Evolutionary conservation across 345 rosid genomes (phyloP).

Genomic region (Murraya koenigii): DNA sequence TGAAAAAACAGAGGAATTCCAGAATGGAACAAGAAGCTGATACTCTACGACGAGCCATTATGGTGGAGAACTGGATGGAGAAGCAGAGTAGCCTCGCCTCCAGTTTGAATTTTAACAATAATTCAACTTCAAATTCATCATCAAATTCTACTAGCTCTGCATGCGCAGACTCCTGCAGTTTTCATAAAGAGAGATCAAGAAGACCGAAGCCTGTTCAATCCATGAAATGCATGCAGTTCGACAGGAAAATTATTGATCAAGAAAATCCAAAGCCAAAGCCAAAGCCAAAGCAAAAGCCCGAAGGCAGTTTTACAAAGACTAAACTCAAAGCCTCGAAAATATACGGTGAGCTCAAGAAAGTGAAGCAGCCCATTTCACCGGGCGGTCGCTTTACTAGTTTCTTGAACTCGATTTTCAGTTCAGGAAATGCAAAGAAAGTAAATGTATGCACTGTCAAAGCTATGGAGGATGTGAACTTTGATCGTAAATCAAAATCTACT

Average conservation of each 20-base stretch:
- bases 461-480: constrained; percentile 58
- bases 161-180: constrained; percentile 1
- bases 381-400: constrained; percentile 67
- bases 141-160: constrained; percentile 44
- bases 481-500: constrained; percentile 44
- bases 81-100: constrained; percentile 27
- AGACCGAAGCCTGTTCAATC: constrained; percentile 3
- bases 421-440: constrained; percentile 64
- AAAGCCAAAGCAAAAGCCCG: constrained; percentile 8
- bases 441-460: constrained; percentile 66
- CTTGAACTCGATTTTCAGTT: constrained; percentile 69
- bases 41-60: constrained; percentile 36
- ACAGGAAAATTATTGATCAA: constrained; percentile 9
- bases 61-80: constrained; percentile 61
- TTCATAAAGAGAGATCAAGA: constrained; percentile 32
- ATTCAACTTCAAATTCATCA: constrained; percentile 43
- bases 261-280: background rate
- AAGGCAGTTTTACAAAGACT: constrained; percentile 47
- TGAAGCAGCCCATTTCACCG: constrained; percentile 82
- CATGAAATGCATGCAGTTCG: constrained; percentile 16
- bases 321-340: constrained; percentile 55
- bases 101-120: constrained; percentile 17
- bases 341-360: constrained; percentile 55
- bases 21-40: constrained; percentile 5
- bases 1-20: constrained; percentile 38